These are phyloP conservation scores for Helotiales sp. DNA, from an alignment of 2,329 filamentous ascomycete genomes.

Conservation along the genomic window DNA sequence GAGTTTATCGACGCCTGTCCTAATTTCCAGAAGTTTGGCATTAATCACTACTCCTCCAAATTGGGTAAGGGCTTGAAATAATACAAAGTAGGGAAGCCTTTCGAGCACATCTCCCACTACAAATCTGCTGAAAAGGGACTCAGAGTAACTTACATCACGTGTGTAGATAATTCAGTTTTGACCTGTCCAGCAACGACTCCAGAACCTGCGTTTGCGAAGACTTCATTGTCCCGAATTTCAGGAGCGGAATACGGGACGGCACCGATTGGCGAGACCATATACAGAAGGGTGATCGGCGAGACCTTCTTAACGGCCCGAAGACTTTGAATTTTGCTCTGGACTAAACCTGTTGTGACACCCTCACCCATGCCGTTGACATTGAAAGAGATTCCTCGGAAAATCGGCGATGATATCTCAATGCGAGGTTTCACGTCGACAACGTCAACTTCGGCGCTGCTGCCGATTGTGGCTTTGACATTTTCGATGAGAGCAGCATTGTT, in stretches of 20 bases:
- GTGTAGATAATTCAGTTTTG: not conserved
- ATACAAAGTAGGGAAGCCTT: no score
- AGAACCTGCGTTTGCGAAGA: not conserved
- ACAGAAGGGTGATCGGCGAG: not conserved
- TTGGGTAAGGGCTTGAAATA: no score
- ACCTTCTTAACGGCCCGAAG: not conserved
- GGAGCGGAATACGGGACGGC: no score
- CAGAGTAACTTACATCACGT: not conserved
- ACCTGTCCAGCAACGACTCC: not conserved
- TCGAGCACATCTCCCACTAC: no score
- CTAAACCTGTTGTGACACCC: not conserved
- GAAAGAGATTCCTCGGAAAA: not conserved
- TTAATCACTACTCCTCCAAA: not conserved
- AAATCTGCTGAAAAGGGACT: not conserved
- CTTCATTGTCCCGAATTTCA: not conserved
- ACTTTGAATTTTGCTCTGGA: not conserved
- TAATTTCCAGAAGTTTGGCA: constrained; percentile 7
- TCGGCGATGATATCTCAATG: not conserved
- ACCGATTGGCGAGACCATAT: not conserved
- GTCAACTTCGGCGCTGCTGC: not conserved
- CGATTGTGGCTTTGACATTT: not conserved
- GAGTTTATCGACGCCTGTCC: constrained; percentile 46
- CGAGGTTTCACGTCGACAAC: not conserved
- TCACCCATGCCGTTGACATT: not conserved
- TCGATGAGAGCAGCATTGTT: not conserved